Evolutionary conservation across 2,329 filamentous ascomycete genomes (phyloP).

Genomic region (Nemania bipapillata): DNA sequence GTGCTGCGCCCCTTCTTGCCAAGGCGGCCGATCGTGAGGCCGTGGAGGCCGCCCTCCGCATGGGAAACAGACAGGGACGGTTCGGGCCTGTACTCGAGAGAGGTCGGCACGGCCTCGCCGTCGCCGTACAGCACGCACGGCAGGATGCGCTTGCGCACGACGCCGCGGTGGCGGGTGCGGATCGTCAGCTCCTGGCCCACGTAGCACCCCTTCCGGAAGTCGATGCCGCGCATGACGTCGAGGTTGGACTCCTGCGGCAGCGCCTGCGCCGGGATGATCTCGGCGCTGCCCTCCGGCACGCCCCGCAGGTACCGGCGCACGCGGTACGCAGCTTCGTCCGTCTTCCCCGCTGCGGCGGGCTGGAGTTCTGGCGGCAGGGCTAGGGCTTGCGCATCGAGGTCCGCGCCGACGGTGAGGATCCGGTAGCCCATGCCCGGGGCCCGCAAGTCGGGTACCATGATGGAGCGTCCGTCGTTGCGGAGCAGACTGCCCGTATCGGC

Average conservation of each 20-base stretch:
- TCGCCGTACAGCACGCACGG: slow-evolving; percentile 77
- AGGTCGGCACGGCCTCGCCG: slow-evolving; percentile 53
- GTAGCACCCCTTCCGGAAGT: slow-evolving; percentile 97
- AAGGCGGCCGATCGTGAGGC: slow-evolving; percentile 62
- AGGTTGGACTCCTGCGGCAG: slow-evolving; percentile 91
- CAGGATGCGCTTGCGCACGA: slow-evolving; percentile 89
- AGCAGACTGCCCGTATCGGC: slow-evolving; percentile 20
- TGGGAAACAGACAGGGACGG: not conserved
- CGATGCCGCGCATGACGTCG: slow-evolving; percentile 84
- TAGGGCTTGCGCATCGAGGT: slow-evolving; percentile 42
- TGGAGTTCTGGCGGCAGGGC: slow-evolving; percentile 51
- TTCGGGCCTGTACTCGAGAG: slow-evolving; percentile 60
- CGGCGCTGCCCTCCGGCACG: slow-evolving; percentile 83
- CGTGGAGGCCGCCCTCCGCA: slow-evolving; percentile 28
- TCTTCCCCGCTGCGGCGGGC: slow-evolving; percentile 52
- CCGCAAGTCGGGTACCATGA: slow-evolving; percentile 63
- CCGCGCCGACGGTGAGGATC: slow-evolving; percentile 45
- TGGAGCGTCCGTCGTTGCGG: slow-evolving; percentile 31
- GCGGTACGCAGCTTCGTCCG: slow-evolving; percentile 71
- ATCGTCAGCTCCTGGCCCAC: slow-evolving; percentile 97
- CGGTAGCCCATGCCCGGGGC: slow-evolving; percentile 68
- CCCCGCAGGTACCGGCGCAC: slow-evolving; percentile 82
- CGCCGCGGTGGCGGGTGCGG: slow-evolving; percentile 90
- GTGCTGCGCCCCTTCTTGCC: slow-evolving; percentile 72
- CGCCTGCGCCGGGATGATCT: slow-evolving; percentile 76